Evolutionary conservation across 371 early-diverging fungal genomes (phyloP), one percentile per base, ranked within the genome.

Genomic region (Blastocladiella emersonii): DNA sequence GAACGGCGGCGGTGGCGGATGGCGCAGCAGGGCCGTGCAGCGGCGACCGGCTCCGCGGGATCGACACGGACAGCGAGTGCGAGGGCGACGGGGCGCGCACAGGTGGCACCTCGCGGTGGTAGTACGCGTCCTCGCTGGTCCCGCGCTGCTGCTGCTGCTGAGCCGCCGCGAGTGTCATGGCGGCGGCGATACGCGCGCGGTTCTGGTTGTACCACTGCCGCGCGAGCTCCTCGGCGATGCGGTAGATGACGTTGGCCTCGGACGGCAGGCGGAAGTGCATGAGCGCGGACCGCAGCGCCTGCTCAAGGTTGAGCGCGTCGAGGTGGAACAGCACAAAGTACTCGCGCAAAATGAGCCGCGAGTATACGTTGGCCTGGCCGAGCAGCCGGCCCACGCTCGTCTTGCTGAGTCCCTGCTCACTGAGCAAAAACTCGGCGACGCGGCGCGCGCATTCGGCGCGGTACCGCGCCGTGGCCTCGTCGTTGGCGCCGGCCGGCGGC

Each of bases 181-280:
- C 8, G 23, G 48, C 21, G 23, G 17, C 23, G n/a, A 25, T 48
- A 17, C 48, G 48, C n/a, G 8, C 48, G 48, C n/a, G 48, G 25
- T 57, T 57, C 57, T 57, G 57, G n/a, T 57, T 23, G 25, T 25
- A 57, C 57, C 57, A 57, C 19, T 32, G 30, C 23, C 5, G 23
- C 3, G 57, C 57, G 19, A 57, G 10, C 6, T 34, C 35, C 3
- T 57, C 57, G 25, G 27, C 23, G 7, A 57, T 57, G 30, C 57
- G 57, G 25, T 57, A n/a, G 1, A 57, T 57, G 27, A 21, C 1
- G 7, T 57, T 25, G 19, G 25, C n/a, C 8, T 57, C 57, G 0
- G 30, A 21, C 1, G 57, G 57, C 19, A 57, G 23, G 1, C 39
- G 35, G 30, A 57, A n/a, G 12, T 23, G 35, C 25, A 32, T 8